Conservation (phyloP, 2,329 filamentous ascomycete species). For the Leptographium flavum region DNA sequence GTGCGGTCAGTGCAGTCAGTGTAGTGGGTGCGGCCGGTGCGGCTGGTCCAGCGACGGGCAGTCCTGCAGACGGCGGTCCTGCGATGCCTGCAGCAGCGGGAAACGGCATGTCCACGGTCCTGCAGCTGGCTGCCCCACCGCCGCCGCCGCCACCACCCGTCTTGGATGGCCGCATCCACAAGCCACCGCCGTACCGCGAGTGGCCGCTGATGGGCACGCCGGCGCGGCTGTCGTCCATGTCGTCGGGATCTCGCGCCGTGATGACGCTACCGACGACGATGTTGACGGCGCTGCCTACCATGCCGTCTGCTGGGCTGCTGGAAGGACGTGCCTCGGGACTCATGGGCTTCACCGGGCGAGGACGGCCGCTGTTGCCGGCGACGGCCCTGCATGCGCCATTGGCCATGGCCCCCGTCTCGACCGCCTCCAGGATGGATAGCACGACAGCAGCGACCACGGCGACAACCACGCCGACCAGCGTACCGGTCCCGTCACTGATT, state of each 20-base stretch:
- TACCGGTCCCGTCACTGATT: slow-evolving; percentile 1
- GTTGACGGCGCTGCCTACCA: neutral
- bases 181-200: neutral
- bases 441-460: neutral
- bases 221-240: neutral
- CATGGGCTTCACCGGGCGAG: no score
- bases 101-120: neutral
- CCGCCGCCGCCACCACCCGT: neutral
- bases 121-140: neutral
- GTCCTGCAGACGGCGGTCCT: neutral
- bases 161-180: neutral
- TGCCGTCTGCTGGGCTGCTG: neutral
- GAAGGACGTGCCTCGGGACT: neutral
- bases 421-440: neutral
- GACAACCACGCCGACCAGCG: neutral
- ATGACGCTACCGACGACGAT: no score
- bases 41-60: neutral
- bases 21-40: neutral
- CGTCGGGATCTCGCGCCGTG: neutral
- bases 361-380: no score
- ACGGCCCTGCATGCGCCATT: no score
- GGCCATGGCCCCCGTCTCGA: neutral
- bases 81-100: neutral
- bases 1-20: neutral
- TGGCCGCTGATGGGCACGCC: neutral